phyloP scores from a whole-genome alignment of 768 basidiomycete genomes.

The Lactarius deliciosus region DNA sequence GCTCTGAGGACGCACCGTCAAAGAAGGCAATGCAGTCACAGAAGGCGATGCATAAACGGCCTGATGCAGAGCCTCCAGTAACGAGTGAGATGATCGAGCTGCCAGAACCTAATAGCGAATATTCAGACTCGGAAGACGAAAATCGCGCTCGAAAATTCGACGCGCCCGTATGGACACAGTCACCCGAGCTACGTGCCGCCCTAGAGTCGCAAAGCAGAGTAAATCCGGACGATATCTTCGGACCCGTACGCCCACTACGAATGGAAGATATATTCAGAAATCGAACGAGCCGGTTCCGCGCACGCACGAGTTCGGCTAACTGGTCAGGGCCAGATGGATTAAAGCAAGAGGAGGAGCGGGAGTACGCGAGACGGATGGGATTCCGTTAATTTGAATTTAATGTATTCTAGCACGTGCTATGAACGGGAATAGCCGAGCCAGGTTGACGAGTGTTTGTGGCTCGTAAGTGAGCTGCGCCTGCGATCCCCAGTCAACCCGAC shows the following conservation, averaged over 20 bases:
- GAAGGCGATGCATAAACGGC: conserved; percentile 50
- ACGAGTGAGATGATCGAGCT: conserved; percentile 84
- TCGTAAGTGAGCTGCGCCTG: conserved; percentile 9
- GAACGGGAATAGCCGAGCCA: conserved; percentile 24
- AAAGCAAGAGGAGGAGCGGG: conserved; percentile 78
- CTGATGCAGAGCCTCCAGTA: conserved; percentile 44
- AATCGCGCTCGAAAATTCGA: conserved; percentile 69
- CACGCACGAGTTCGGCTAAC: conserved; percentile 91
- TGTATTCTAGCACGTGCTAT: conserved; percentile 17
- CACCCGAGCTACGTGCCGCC: conserved; percentile 78
- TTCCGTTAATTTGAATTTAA: conserved; percentile 44
- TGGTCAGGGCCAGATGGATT: conserved; percentile 93
- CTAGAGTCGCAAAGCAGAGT: conserved; percentile 81
- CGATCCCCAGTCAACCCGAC: conserved; percentile 28
- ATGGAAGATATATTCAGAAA: conserved; percentile 95
- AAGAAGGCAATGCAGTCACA: conserved; percentile 62
- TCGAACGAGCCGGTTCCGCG: conserved; percentile 77
- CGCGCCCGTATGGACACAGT: conserved; percentile 88
- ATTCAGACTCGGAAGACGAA: conserved; percentile 95
- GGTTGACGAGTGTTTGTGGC: conserved; percentile 26
- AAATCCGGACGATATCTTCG: conserved; percentile 91
- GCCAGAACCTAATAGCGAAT: conserved; percentile 95
- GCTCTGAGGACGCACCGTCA: conserved; percentile 48
- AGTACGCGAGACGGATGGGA: conserved; percentile 91
- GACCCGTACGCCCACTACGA: conserved; percentile 75